Percentiles rank a stretch among this genome's conserved stretches.
Evolutionary conservation across 2,329 filamentous ascomycete species (phyloP).

Genomic region (Byssothecium circinans): DNA sequence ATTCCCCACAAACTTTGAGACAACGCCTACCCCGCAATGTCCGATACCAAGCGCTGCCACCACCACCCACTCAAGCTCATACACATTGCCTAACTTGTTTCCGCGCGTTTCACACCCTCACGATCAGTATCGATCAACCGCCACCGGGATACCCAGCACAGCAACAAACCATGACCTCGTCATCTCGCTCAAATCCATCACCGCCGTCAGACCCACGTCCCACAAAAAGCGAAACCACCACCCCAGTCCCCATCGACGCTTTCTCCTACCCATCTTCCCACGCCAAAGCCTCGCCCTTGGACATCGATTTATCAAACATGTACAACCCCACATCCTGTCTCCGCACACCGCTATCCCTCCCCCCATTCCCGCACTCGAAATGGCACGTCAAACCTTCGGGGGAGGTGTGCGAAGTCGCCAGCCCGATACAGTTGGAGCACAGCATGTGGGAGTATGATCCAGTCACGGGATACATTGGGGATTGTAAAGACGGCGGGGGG

Average conservation of each 20-base stretch:
- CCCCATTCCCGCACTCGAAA: slow-evolving; percentile 19
- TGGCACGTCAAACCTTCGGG: slow-evolving; percentile 11
- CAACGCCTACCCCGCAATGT: neutral
- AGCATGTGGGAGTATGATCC: slow-evolving; percentile 15
- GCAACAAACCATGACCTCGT: too few relatives aligned
- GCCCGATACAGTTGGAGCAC: too few relatives aligned
- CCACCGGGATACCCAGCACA: too few relatives aligned
- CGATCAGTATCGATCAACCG: slow-evolving; percentile 2
- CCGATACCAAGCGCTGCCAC: neutral
- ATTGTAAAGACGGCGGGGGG: neutral
- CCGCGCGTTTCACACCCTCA: neutral
- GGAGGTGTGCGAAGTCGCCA: slow-evolving; percentile 8
- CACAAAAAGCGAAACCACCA: too few relatives aligned
- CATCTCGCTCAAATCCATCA: too few relatives aligned
- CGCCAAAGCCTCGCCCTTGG: too few relatives aligned
- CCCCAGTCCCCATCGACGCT: too few relatives aligned
- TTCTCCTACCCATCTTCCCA: too few relatives aligned
- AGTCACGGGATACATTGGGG: slow-evolving; percentile 8
- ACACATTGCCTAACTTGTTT: neutral
- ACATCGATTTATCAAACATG: neutral
- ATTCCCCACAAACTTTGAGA: neutral
- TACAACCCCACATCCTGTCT: slow-evolving; percentile 11
- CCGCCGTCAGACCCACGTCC: too few relatives aligned
- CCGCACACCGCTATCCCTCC: slow-evolving; percentile 12
- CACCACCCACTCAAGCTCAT: neutral